phyloP scores from a whole-genome alignment of 768 basidiomycete genomes.

The Paxillus ammoniavirescens region DNA sequence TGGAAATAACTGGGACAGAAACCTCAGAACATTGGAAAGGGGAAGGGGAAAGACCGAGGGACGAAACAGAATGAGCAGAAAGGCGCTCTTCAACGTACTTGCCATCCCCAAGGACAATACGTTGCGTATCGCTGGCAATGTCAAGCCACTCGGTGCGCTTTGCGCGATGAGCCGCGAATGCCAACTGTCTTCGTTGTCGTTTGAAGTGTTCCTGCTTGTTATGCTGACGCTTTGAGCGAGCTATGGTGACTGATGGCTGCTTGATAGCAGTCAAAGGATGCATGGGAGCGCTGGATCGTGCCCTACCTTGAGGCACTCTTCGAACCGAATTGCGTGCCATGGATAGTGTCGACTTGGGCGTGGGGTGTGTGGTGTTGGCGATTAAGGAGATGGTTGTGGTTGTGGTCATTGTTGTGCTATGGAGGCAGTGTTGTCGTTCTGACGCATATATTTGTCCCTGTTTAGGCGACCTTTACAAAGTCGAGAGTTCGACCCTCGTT shows the following conservation, averaged over 20 bases:
- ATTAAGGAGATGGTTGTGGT: conserved; percentile 1
- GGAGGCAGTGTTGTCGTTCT: background rate
- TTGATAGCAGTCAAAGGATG: conserved; percentile 23
- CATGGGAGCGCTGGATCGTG: conserved; percentile 23
- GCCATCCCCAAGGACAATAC: conserved; percentile 40
- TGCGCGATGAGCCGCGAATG: conserved; percentile 22
- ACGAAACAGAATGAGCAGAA: conserved; percentile 4
- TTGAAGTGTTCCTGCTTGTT: conserved; percentile 20
- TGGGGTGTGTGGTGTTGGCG: background rate
- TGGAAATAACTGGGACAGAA: background rate
- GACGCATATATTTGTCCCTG: too few species aligned
- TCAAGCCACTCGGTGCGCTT: conserved; percentile 31
- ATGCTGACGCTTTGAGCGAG: conserved; percentile 19
- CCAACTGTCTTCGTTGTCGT: conserved; percentile 16
- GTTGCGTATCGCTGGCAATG: conserved; percentile 36
- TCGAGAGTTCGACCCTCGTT: too few species aligned
- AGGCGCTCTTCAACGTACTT: conserved; percentile 35
- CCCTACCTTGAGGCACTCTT: conserved; percentile 27
- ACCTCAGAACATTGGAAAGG: conserved; percentile 15
- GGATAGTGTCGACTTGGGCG: background rate
- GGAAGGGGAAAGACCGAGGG: conserved; percentile 7
- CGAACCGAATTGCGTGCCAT: conserved; percentile 23
- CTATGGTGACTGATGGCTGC: conserved; percentile 18
- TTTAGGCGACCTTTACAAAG: too few species aligned
- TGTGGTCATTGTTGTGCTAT: background rate